Conservation (phyloP, 2,329 filamentous ascomycete species). For the Clarireedia sp. region DNA sequence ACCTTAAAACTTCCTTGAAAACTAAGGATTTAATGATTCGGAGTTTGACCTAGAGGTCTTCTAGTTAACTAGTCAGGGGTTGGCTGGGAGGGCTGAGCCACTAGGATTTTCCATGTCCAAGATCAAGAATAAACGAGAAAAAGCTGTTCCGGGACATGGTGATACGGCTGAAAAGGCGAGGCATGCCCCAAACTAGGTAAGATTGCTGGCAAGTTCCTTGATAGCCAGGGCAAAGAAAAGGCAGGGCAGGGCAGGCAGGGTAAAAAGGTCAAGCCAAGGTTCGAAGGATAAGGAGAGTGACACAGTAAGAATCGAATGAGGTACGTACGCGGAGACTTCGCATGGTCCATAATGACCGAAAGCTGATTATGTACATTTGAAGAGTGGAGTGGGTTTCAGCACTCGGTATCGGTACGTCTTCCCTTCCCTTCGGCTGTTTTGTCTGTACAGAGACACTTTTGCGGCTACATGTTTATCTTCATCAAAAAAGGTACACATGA, state of each 20-base stretch:
- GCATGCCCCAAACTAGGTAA: too few relatives aligned
- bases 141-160: not conserved
- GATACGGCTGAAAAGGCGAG: not conserved
- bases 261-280: too few relatives aligned
- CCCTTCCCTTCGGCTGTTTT: not conserved
- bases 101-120: not conserved
- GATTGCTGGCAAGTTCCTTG: too few relatives aligned
- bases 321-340: too few relatives aligned
- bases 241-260: too few relatives aligned
- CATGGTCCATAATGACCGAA: too few relatives aligned
- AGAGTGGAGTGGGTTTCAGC: too few relatives aligned
- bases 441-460: not conserved
- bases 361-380: too few relatives aligned
- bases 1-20: not conserved
- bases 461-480: not conserved
- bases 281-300: too few relatives aligned
- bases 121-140: not conserved
- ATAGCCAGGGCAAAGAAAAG: too few relatives aligned
- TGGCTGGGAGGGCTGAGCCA: not conserved
- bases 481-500: not conserved
- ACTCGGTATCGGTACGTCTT: not conserved
- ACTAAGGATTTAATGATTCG: not conserved
- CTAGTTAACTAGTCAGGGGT: slow-evolving; percentile 8
- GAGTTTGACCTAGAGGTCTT: not conserved
- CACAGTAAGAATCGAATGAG: too few relatives aligned